A percentile compares a stretch with the other conserved stretches of the same genome.
phyloP scores from a whole-genome alignment of 1,284 basidiomycete genomes.

The Ganoderma multipileum region DNA sequence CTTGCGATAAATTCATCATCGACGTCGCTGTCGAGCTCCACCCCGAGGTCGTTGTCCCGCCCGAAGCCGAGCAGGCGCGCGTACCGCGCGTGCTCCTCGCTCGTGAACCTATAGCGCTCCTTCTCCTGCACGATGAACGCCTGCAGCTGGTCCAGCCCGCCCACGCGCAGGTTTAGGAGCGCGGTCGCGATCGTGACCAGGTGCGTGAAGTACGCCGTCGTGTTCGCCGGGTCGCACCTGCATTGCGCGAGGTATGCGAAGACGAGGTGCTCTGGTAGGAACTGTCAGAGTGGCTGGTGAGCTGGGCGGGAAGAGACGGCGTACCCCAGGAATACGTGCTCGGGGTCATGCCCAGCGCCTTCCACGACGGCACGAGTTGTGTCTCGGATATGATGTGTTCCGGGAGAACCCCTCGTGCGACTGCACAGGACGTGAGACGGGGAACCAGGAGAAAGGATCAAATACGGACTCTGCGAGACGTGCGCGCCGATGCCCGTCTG shows the following conservation, averaged over 20 bases:
- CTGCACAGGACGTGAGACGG: slow-evolving; percentile 40
- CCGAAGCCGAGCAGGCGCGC: slow-evolving; percentile 70
- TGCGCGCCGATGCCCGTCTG: slow-evolving; percentile 77
- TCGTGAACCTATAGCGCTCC: slow-evolving; percentile 62
- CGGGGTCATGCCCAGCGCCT: slow-evolving; percentile 65
- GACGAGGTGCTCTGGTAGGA: slow-evolving; percentile 62
- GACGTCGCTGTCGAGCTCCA: slow-evolving; percentile 72
- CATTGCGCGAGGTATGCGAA: slow-evolving; percentile 81
- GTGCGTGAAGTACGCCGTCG: slow-evolving; percentile 65
- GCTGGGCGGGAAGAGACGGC: slow-evolving; percentile 20
- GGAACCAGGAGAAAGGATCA: slow-evolving; percentile 38
- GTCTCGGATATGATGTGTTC: slow-evolving; percentile 46
- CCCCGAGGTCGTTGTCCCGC: slow-evolving; percentile 56
- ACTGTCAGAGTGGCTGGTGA: slow-evolving; percentile 6
- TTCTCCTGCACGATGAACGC: slow-evolving; percentile 64
- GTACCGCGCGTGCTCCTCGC: neutral
- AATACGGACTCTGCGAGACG: slow-evolving; percentile 69
- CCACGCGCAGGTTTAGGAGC: slow-evolving; percentile 53
- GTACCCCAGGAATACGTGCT: slow-evolving; percentile 69
- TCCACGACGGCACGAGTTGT: slow-evolving; percentile 50
- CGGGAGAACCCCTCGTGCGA: slow-evolving; percentile 57
- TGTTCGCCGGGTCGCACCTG: slow-evolving; percentile 74
- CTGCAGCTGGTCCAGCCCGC: slow-evolving; percentile 54
- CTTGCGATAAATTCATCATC: slow-evolving; percentile 71
- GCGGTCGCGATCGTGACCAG: slow-evolving; percentile 57